Evolutionary conservation across 2,329 filamentous ascomycete genomes (phyloP).

Genomic region (Sphaerulina musiva): DNA sequence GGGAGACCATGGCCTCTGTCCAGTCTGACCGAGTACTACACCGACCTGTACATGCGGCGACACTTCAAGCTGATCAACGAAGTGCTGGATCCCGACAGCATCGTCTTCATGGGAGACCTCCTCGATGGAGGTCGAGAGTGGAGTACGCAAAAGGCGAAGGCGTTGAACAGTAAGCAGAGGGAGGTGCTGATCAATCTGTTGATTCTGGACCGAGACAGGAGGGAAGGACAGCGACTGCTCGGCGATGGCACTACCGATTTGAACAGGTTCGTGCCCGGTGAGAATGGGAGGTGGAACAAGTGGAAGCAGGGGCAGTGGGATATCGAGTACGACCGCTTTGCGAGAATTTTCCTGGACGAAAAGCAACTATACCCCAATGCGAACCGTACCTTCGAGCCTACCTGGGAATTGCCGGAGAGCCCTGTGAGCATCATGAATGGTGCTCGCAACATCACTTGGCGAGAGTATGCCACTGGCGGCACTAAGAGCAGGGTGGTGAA

Average conservation of each 20-base stretch:
- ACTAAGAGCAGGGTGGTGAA: constrained; percentile 74
- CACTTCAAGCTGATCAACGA: constrained; percentile 73
- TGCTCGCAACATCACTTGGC: constrained; percentile 55
- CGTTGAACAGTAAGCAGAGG: constrained; percentile 20
- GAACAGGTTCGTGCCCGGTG: constrained; percentile 27
- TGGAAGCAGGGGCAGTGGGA: constrained; percentile 83
- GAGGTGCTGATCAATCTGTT: constrained; percentile 20
- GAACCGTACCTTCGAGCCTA: constrained; percentile 20
- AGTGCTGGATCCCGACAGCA: constrained; percentile 71
- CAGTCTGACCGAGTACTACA: constrained; percentile 61
- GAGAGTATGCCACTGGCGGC: constrained; percentile 47
- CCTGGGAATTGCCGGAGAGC: constrained; percentile 21
- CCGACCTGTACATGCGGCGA: constrained; percentile 82
- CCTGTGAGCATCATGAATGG: constrained; percentile 26
- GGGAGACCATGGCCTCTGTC: constrained; percentile 70
- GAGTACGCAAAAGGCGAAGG: constrained; percentile 55
- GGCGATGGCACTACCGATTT: constrained; percentile 20
- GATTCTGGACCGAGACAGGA: constrained; percentile 15
- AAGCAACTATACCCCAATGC: constrained; percentile 30
- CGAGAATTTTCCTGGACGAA: constrained; percentile 65
- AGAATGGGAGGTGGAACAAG: constrained; percentile 49
- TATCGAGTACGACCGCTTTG: constrained; percentile 77
- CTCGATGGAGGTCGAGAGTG: constrained; percentile 96
- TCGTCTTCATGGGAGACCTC: constrained; percentile 87
- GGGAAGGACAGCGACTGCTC: constrained; percentile 21